Percentiles rank a stretch among this genome's conserved stretches.
phyloP scores from a whole-genome alignment of 495 filamentous ascomycete genomes.

The Parmelia sp. region DNA sequence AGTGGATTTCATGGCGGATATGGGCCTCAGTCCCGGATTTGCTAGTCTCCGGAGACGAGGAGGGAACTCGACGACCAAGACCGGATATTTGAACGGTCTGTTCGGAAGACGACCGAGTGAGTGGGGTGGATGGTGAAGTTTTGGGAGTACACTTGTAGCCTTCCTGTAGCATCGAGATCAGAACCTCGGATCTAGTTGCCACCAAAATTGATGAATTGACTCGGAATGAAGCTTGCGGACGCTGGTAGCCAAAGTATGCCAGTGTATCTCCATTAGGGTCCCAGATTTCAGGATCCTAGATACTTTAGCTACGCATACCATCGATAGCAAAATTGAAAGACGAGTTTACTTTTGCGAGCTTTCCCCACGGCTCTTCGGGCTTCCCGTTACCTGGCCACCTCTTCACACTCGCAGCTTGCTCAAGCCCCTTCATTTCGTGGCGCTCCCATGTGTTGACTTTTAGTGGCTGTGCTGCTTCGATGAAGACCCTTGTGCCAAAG shows the following conservation, averaged over 20 bases:
- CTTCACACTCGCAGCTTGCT: slow-evolving; percentile 23
- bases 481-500: not conserved
- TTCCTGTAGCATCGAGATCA: slow-evolving; percentile 1
- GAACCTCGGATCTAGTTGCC: slow-evolving; percentile 31
- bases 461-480: slow-evolving; percentile 2
- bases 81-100: not conserved
- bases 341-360: slow-evolving; percentile 18
- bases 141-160: not conserved
- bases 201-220: slow-evolving; percentile 49
- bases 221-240: slow-evolving; percentile 50
- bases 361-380: slow-evolving; percentile 23
- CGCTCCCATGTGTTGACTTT: not conserved
- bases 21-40: not conserved
- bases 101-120: not conserved
- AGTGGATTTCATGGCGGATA: slow-evolving; percentile 47
- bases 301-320: not conserved
- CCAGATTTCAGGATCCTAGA: slow-evolving; percentile 55
- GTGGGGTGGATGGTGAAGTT: not conserved
- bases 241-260: slow-evolving; percentile 44
- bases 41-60: not conserved
- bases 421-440: slow-evolving; percentile 23
- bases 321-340: not conserved
- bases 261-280: slow-evolving; percentile 56
- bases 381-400: slow-evolving; percentile 20
- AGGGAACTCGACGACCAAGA: not conserved